Evolutionary conservation across 805 yeast genomes (phyloP).

Genomic region (Nakazawaea pomicola): DNA sequence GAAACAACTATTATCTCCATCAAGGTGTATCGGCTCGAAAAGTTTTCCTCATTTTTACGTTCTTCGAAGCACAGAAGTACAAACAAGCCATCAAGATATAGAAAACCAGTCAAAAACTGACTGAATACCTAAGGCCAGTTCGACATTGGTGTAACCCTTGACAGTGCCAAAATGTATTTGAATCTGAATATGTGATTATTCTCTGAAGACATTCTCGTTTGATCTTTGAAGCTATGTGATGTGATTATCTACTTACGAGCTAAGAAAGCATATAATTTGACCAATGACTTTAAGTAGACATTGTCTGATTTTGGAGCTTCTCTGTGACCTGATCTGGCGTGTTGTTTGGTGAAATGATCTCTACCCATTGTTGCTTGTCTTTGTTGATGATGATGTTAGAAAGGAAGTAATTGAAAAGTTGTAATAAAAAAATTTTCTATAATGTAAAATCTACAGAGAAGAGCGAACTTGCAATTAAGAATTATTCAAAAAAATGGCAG

Average conservation of each 20-base stretch:
- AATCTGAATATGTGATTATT: no score
- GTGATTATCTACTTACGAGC: constrained; percentile 76
- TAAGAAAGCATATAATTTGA: constrained; percentile 97
- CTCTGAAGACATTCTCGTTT: no score
- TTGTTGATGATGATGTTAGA: not conserved
- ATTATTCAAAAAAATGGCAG: not conserved
- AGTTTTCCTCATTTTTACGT: not conserved
- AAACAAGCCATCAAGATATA: no score
- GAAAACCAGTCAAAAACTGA: no score
- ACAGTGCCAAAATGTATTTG: no score
- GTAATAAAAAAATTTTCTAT: not conserved
- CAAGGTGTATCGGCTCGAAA: no score
- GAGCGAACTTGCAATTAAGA: no score
- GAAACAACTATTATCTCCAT: no score
- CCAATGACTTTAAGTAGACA: constrained; percentile 96
- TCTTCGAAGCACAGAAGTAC: not conserved
- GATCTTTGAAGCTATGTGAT: constrained; percentile 3
- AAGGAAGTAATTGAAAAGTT: no score
- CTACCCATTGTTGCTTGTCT: constrained; percentile 70
- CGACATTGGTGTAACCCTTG: no score
- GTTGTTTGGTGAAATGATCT: constrained; percentile 96
- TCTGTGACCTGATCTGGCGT: constrained; percentile 94
- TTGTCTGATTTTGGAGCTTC: constrained; percentile 99
- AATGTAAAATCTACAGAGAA: no score
- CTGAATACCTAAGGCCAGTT: no score